Percentiles rank a stretch among this genome's conserved stretches.
Conservation (phyloP, 1,139 yeast genomes). For the Scheffersomyces stambukii region DNA sequence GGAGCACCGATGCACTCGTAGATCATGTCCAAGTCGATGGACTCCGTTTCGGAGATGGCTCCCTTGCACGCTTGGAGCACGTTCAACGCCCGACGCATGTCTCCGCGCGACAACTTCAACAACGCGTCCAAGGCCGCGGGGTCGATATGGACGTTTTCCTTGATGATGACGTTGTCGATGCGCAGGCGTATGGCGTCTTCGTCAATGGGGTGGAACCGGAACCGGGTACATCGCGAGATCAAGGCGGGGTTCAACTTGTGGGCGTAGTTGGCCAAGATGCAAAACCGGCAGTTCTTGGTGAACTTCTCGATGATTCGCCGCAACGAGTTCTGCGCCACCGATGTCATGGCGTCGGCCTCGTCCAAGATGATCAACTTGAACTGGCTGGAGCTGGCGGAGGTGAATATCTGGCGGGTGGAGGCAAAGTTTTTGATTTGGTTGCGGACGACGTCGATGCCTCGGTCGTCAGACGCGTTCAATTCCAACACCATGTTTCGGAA, state of each 20-base stretch:
- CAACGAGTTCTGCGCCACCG: constrained; percentile 88
- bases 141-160: constrained; percentile 58
- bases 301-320: constrained; percentile 90
- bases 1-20: constrained; percentile 97
- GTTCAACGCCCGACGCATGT: constrained; percentile 93
- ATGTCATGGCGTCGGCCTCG: constrained; percentile 99
- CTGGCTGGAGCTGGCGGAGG: constrained; percentile 36
- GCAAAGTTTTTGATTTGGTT: constrained; percentile 84
- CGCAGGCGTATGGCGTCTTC: constrained; percentile 65
- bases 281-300: constrained; percentile 91
- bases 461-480: constrained; percentile 80
- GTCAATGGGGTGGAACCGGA: constrained; percentile 82
- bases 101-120: constrained; percentile 75
- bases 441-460: constrained; percentile 84
- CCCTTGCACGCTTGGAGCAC: constrained; percentile 94
- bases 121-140: constrained; percentile 64
- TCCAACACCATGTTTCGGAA: constrained; percentile 89
- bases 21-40: constrained; percentile 58
- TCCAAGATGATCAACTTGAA: constrained; percentile 90
- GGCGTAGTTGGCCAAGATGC: constrained; percentile 93
- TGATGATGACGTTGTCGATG: constrained; percentile 60
- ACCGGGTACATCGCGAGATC: constrained; percentile 89
- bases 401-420: constrained; percentile 85
- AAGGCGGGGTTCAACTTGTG: constrained; percentile 95
- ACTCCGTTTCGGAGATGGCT: constrained; percentile 47